Conservation (phyloP, 2,329 filamentous ascomycete genomes). For the Arthrobotrys conoides region DNA sequence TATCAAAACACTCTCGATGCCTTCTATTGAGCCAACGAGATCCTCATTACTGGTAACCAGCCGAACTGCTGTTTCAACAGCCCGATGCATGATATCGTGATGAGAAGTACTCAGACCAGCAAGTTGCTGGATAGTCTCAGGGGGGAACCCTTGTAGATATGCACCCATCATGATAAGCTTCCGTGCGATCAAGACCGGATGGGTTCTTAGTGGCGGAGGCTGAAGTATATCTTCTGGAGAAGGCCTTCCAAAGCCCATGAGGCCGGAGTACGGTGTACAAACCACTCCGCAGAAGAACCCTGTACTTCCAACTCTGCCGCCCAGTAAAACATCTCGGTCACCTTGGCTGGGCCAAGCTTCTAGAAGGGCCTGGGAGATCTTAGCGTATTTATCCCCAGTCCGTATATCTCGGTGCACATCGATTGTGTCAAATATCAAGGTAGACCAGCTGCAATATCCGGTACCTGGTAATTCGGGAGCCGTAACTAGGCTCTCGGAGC, state of each 20-base stretch:
- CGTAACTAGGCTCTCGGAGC: not conserved
- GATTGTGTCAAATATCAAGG: not conserved
- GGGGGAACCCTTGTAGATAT: slow-evolving; percentile 69
- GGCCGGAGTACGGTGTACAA: slow-evolving; percentile 65
- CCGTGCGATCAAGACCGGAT: slow-evolving; percentile 70
- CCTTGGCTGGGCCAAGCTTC: slow-evolving; percentile 67
- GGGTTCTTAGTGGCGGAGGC: slow-evolving; percentile 67
- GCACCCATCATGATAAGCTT: slow-evolving; percentile 69
- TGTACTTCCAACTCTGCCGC: slow-evolving; percentile 65
- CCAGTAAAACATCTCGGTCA: slow-evolving; percentile 64
- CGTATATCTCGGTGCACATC: slow-evolving; percentile 20
- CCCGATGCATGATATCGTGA: slow-evolving; percentile 57
- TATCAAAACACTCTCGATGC: slow-evolving; percentile 71
- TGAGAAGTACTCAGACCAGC: slow-evolving; percentile 7
- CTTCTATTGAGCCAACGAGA: slow-evolving; percentile 70
- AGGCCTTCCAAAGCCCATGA: slow-evolving; percentile 57
- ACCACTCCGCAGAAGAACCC: slow-evolving; percentile 67
- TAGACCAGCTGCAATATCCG: not conserved
- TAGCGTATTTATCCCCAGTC: slow-evolving; percentile 55
- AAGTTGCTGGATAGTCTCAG: slow-evolving; percentile 62
- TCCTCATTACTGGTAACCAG: slow-evolving; percentile 70
- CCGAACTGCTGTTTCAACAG: slow-evolving; percentile 65
- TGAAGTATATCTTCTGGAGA: slow-evolving; percentile 66
- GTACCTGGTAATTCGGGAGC: not conserved
- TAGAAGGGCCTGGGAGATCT: slow-evolving; percentile 65